phyloP scores from a whole-genome alignment of 441 rosid species.

The Populus hybrid region DNA sequence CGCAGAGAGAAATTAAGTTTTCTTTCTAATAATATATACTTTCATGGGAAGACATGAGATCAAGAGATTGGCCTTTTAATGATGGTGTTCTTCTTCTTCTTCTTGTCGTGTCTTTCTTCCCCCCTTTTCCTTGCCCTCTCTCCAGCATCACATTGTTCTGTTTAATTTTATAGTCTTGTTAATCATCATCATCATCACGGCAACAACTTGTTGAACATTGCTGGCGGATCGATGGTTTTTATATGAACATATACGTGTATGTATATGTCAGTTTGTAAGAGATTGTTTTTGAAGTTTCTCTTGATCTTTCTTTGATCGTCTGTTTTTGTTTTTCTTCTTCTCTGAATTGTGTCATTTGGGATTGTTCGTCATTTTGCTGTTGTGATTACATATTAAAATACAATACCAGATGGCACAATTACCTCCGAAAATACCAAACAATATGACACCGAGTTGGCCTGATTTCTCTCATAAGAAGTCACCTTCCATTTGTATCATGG shows the following conservation, averaged over 20 bases:
- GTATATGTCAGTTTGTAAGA: not conserved
- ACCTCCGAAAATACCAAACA: slow-evolving; percentile 84
- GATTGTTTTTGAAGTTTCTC: not conserved
- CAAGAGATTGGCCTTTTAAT: not conserved
- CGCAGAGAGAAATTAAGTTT: slow-evolving; percentile 24
- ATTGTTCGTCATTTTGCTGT: not conserved
- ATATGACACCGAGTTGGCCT: slow-evolving; percentile 62
- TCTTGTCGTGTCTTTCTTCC: too few relatives aligned
- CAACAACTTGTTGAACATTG: not conserved
- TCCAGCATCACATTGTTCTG: not conserved
- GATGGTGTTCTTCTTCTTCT: not conserved
- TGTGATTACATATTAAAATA: not conserved
- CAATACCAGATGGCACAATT: slow-evolving; percentile 66
- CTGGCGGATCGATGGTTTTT: too few relatives aligned
- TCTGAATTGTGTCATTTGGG: slow-evolving; percentile 5
- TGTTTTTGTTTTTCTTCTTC: not conserved
- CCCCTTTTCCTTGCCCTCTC: not conserved
- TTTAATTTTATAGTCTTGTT: too few relatives aligned
- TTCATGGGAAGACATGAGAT: slow-evolving; percentile 4
- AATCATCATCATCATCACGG: not conserved
- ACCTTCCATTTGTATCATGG: slow-evolving; percentile 15
- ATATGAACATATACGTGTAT: too few relatives aligned
- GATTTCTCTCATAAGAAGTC: slow-evolving; percentile 46
- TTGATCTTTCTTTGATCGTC: not conserved
- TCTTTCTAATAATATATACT: slow-evolving; percentile 10